Conservation (phyloP, 164 flowering plant genomes). For the Kingdonia uniflora region DNA sequence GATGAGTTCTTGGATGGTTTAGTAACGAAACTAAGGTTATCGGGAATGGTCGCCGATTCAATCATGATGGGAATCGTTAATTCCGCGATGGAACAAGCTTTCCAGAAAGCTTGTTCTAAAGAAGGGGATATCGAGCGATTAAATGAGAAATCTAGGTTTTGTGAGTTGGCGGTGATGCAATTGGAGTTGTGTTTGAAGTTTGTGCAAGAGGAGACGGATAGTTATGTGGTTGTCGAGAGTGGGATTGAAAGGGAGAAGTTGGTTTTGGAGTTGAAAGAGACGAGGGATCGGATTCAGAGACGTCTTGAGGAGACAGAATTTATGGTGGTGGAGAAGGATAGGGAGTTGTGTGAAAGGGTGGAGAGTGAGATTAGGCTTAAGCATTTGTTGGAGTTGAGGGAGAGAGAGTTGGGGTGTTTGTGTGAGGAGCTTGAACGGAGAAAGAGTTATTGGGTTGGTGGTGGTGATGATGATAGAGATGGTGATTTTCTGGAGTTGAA, state of each 20-base stretch:
- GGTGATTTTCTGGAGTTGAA: conserved; percentile 40
- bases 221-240: conserved; percentile 21
- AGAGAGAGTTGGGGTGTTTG: conserved; percentile 34
- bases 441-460: conserved; percentile 16
- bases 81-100: conserved; percentile 65
- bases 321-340: conserved; percentile 46
- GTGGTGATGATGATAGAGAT: conserved; percentile 22
- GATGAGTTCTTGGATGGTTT: conserved; percentile 34
- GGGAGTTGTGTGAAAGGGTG: conserved; percentile 34
- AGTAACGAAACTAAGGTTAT: conserved; percentile 28
- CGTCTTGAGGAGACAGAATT: conserved; percentile 46
- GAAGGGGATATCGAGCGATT: conserved; percentile 49
- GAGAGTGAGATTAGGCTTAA: conserved; percentile 45
- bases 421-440: conserved; percentile 23
- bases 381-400: conserved; percentile 44
- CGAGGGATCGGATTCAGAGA: conserved; percentile 45
- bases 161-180: conserved; percentile 64
- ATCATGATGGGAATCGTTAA: conserved; percentile 68
- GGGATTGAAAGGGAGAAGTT: conserved; percentile 30
- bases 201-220: conserved; percentile 48
- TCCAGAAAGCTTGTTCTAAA: conserved; percentile 42
- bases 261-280: conserved; percentile 37
- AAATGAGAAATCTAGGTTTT: conserved; percentile 64
- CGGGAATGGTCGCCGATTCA: conserved; percentile 50
- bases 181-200: conserved; percentile 60